Conservation (phyloP, 2,329 filamentous ascomycete species). For the Fusarium annulatum region DNA sequence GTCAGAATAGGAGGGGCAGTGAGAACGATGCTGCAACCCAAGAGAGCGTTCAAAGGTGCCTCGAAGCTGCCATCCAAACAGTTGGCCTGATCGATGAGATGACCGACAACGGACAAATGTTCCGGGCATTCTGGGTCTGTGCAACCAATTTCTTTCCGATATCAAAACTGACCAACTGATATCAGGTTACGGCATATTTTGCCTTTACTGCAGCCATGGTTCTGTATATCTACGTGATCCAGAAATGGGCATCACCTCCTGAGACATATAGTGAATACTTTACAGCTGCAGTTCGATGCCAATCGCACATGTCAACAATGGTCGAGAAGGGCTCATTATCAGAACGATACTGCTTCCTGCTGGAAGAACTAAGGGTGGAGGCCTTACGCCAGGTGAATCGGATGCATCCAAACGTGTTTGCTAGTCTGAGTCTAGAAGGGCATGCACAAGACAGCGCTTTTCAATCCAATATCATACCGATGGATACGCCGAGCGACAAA, state of each 20-base stretch:
- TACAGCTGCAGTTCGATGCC: constrained; percentile 34
- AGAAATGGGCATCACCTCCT: constrained; percentile 37
- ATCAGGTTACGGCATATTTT: constrained; percentile 42
- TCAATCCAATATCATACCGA: constrained; percentile 8
- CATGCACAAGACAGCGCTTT: constrained; percentile 20
- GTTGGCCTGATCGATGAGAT: constrained; percentile 39
- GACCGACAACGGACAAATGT: constrained; percentile 39
- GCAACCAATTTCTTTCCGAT: accelerated
- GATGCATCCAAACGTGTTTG: constrained; percentile 29
- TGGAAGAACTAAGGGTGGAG: constrained; percentile 40
- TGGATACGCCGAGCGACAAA: constrained; percentile 29
- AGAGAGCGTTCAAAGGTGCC: constrained; percentile 38
- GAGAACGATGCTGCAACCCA: constrained; percentile 15
- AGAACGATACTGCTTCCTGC: constrained; percentile 39
- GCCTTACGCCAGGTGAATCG: constrained; percentile 37
- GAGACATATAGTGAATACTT: constrained; percentile 36
- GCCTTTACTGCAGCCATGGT: constrained; percentile 43
- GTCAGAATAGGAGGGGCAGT: not conserved
- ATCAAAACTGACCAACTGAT: not conserved
- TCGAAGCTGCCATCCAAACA: constrained; percentile 37
- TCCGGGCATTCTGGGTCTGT: constrained; percentile 40
- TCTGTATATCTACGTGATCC: constrained; percentile 43
- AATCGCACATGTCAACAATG: constrained; percentile 39
- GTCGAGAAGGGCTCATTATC: constrained; percentile 39
- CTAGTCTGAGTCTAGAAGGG: not conserved